These are phyloP conservation scores for Alternaria ventricosa DNA, from an alignment of 2,329 filamentous ascomycete genomes.

Conservation along the genomic window DNA sequence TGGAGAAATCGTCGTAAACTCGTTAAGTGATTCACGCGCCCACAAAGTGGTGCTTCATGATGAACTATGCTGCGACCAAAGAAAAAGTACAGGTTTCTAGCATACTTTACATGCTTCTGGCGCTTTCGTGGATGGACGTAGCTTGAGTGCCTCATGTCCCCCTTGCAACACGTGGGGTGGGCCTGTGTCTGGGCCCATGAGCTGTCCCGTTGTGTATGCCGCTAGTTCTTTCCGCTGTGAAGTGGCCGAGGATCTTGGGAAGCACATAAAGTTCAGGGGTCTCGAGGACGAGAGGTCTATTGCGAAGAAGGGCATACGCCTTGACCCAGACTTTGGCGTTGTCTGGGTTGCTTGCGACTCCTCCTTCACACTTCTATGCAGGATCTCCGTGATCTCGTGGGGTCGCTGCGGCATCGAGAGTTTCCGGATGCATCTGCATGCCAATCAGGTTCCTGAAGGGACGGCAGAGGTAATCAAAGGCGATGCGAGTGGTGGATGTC, in stretches of 20 bases:
- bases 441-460: background rate
- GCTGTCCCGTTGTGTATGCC: background rate
- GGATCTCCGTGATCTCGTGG: background rate
- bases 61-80: background rate
- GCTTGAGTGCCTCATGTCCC: background rate
- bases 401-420: background rate
- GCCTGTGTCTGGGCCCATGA: background rate
- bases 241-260: background rate
- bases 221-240: background rate
- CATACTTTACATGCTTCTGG: background rate
- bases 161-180: background rate
- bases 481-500: background rate
- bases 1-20: background rate
- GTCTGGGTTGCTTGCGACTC: background rate
- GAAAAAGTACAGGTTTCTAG: background rate
- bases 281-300: background rate
- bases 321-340: background rate
- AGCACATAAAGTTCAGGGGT: background rate
- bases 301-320: background rate
- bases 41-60: background rate
- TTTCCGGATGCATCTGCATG: background rate
- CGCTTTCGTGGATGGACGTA: background rate
- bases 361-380: background rate
- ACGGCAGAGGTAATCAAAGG: background rate
- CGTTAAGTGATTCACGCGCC: background rate